Evolutionary conservation across 495 filamentous ascomycete genomes (phyloP), one percentile per base, ranked within the genome.

Genomic region (Penicillium odoratum): DNA sequence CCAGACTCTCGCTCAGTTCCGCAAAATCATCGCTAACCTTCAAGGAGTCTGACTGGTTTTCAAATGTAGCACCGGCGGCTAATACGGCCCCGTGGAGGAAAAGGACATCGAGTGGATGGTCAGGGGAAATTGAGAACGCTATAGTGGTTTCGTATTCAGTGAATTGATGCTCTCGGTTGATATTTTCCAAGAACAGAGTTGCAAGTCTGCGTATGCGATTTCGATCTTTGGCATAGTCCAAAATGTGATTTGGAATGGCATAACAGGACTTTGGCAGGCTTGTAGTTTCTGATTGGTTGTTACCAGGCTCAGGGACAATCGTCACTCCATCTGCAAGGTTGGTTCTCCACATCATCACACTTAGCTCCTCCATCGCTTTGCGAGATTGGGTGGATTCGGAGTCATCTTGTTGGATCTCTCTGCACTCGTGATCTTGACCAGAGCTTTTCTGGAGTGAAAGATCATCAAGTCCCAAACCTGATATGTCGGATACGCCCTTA

Each of bases 311-410:
- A 5, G 42, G 16, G 18, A 40, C 18, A 13, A 58, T 48, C 4
- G 48, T 52, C 2, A 58, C 56, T 5, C 31, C 56, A 31, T 58
- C 56, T 16, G 49, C 56, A 21, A 58, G 56, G 30, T 58, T 58
- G 5, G 56, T 58, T 15, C 56, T 45, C 56, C 56, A 58, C 56
- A 58, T 53, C 56, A 58, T 58, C 4, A 58, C 49, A 40, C 56
- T 58, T 13, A 58, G 28, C 16, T 58, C 56, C 26, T 58, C 56
- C 56, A 58, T 58, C 33, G 49, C 49, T 26, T 38, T 52, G n/a
- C 8, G 36, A 36, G 56, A 58, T 47, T 53, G 55, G 25, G 34
- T 34, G 15, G 43, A 51, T 28, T 15, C 40, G 2, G 16, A 7
- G 7, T 26, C 55, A 25, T 40, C 36, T 53, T 28, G 33, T 11